phyloP scores from a whole-genome alignment of 257 asterid genomes.

The Solanum microdontum region DNA sequence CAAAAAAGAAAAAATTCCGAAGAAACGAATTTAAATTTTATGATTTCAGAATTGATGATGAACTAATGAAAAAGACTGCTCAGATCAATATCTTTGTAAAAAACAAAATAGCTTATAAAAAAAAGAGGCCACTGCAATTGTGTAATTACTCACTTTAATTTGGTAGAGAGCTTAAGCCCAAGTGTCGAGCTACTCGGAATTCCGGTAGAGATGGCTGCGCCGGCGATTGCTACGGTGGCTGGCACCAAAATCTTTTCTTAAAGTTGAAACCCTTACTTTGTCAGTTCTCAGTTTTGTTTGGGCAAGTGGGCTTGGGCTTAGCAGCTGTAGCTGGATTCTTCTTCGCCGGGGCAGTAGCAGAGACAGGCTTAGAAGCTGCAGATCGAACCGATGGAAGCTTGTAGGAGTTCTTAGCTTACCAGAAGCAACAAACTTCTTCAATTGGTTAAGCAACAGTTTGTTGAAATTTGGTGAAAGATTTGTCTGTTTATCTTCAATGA shows the following conservation, averaged over 20 bases:
- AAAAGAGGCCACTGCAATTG: neutral
- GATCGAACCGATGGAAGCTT: slow-evolving; percentile 28
- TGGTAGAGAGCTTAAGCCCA: neutral
- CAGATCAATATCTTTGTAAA: neutral
- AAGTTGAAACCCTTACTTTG: neutral
- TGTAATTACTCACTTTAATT: neutral
- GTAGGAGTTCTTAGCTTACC: slow-evolving; percentile 55
- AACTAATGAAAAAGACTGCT: neutral
- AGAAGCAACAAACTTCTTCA: slow-evolving; percentile 52
- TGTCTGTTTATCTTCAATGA: slow-evolving; percentile 54
- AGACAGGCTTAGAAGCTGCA: slow-evolving; percentile 17
- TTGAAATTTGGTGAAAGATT: slow-evolving; percentile 56
- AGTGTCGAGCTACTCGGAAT: neutral
- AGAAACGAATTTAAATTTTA: too few relatives aligned
- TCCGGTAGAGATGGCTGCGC: neutral
- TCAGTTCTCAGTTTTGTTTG: neutral
- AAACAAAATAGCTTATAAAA: neutral
- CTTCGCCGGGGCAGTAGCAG: neutral
- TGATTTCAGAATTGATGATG: too few relatives aligned
- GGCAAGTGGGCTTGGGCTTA: neutral
- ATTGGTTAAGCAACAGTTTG: slow-evolving; percentile 44
- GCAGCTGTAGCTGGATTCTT: neutral
- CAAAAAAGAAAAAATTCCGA: too few relatives aligned
- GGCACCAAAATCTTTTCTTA: neutral
- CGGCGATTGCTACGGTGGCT: neutral